Conservation (phyloP, 2,329 filamentous ascomycete species). For the Pleurostoma richardsiae region DNA sequence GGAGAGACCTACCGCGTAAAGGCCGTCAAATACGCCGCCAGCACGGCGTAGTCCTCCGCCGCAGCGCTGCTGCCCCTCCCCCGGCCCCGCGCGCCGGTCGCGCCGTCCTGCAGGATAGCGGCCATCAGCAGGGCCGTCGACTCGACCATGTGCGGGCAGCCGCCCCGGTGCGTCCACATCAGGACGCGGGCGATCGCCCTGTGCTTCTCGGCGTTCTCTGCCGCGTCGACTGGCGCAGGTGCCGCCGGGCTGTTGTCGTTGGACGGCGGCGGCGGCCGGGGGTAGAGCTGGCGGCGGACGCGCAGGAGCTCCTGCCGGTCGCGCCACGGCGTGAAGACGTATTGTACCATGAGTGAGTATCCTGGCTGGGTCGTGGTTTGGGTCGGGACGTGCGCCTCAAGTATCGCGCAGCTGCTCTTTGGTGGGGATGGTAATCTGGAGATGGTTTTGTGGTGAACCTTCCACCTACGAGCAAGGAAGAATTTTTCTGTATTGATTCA, state of each 20-base stretch:
- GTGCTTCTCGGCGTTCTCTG: constrained; percentile 23
- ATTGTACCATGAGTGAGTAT: constrained; percentile 53
- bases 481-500: too few relatives aligned
- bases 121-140: constrained; percentile 70
- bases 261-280: constrained; percentile 12
- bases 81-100: constrained; percentile 4
- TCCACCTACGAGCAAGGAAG: too few relatives aligned
- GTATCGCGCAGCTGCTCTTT: constrained; percentile 7
- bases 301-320: constrained; percentile 58
- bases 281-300: constrained; percentile 63
- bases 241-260: constrained; percentile 6
- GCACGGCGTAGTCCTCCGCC: constrained; percentile 47
- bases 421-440: background rate
- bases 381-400: too few relatives aligned
- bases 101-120: constrained; percentile 60
- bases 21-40: constrained; percentile 68
- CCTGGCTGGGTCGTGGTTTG: too few relatives aligned
- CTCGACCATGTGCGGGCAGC: constrained; percentile 75
- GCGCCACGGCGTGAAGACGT: constrained; percentile 71
- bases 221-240: background rate
- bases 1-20: constrained; percentile 59
- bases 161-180: constrained; percentile 68
- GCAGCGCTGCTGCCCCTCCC: constrained; percentile 10
- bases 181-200: constrained; percentile 54
- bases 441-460: too few relatives aligned